Evolutionary conservation across 352 stramenopile genomes (phyloP), one percentile per base, ranked within the genome.

Genomic region (Globisporangium abappressorium): DNA sequence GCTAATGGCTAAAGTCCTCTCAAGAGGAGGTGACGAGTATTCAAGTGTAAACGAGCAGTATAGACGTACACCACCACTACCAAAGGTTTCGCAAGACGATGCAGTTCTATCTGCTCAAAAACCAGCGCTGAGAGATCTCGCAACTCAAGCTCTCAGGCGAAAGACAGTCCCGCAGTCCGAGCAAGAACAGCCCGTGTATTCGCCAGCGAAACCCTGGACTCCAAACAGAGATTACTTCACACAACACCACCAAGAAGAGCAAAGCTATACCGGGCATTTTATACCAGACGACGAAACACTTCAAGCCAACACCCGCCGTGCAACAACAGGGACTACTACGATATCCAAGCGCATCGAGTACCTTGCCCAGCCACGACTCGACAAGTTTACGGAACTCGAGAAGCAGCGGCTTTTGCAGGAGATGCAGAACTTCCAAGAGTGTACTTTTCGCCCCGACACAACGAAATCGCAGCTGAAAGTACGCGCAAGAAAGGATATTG

Each of bases 391-490:
- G 1, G 80, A 89, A 34, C 78, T 78, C 11, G 84, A 94, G 49
- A 93, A 89, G 59, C 70, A 81, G 11, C 80, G 86, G 12, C 61
- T 94, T 2, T 20, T 78, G 5, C 64, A 73, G 18, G 84, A 94
- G 62, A 82, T 91, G 65, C 78, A 87, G 34, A 69, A 68, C 14
- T 70, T 94, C 28, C 77, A 70, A 14, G 81, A 92, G 60, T 93
- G 84, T 57, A 92, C 84, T 5, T 94, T 93, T 65, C 80, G 70
- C 30, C 87, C 87, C 14, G 83, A 85, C 41, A 65, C 75, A 4
- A 58, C 60, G 34, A 82, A 81, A 34, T 70, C 59, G 26, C n/a
- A 58, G n/a, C 12, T 28, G 2, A 41, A 14, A 36, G 12, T 46
- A 1, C 47, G 24, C 11, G n/a, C 24, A 54, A 24, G 46, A 46